A percentile compares a stretch with the other conserved stretches of the same genome.
These are phyloP conservation scores for Clarireedia paspali DNA, from an alignment of 2,329 filamentous ascomycete genomes.

Conservation along the genomic window DNA sequence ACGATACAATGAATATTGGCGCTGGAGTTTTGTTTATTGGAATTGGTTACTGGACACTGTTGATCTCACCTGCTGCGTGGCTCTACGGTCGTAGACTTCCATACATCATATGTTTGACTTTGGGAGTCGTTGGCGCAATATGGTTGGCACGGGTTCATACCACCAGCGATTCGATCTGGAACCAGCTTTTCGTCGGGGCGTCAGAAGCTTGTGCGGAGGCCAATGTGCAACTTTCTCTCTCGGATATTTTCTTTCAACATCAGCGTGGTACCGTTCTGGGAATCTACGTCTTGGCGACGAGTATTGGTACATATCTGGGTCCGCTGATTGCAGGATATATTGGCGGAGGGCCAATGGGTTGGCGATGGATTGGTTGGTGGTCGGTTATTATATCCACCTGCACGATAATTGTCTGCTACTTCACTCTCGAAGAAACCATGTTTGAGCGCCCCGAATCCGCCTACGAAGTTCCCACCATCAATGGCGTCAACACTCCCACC, in stretches of 20 bases:
- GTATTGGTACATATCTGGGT: conserved; percentile 48
- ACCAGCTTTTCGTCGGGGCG: conserved; percentile 49
- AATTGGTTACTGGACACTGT: conserved; percentile 47
- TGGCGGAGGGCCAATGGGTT: conserved; percentile 39
- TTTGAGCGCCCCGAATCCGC: conserved; percentile 35
- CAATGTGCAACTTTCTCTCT: conserved; percentile 47
- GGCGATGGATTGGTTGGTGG: conserved; percentile 48
- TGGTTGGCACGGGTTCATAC: conserved; percentile 43
- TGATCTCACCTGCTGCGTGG: conserved; percentile 44
- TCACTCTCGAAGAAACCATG: conserved; percentile 45
- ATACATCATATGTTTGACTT: conserved; percentile 45
- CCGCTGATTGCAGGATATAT: conserved; percentile 46
- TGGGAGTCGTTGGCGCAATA: conserved; percentile 42
- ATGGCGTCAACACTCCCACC: conserved; percentile 14
- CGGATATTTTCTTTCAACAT: conserved; percentile 51
- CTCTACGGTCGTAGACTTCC: conserved; percentile 46
- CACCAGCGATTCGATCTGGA: conserved; percentile 42
- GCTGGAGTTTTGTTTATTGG: conserved; percentile 48
- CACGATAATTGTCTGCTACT: conserved; percentile 41
- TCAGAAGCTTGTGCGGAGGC: conserved; percentile 50
- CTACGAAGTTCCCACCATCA: conserved; percentile 27
- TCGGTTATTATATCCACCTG: conserved; percentile 41
- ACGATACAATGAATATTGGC: conserved; percentile 46
- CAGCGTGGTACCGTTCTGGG: conserved; percentile 46
- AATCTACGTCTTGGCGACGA: conserved; percentile 47